Evolutionary conservation across 345 rosid genomes (phyloP), one percentile per base, ranked within the genome.

Genomic region (Bruguiera sexangula): DNA sequence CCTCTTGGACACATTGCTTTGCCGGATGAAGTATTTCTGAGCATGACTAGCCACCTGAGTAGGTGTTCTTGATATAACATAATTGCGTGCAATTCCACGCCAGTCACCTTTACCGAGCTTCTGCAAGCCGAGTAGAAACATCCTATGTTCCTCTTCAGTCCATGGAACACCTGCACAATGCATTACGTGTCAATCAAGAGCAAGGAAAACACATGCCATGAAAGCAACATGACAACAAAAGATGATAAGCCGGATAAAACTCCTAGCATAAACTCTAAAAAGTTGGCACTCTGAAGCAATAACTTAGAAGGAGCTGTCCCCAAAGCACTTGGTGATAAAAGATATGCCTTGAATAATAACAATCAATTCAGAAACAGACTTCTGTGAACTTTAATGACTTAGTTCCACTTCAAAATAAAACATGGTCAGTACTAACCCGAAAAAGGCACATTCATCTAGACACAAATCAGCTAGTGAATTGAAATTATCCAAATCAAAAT

Each of bases 1-100:
- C 63, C 80, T 72, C 63, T 76, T 68, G 3, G 80, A 77, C n/a
- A 68, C 63, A 53, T 77, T 77, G 69, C 70, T 77, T 58, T 76
- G 80, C 73, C 83, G 51, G 53, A 73, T 59, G 60, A 80, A 80
- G 48, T 61, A 76, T 52, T 80, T 80, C 48, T 80, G 83, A 1
- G 80, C 83, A 73, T 80, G 80, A 53, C 82, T 79, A 26, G 82
- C 82, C 37, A 79, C 70, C 60, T 79, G 82, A 8, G 62, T 64
- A 46, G 78, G 83, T 6, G 83, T 76, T 57, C 67, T 76, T 13
- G 80, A 65, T 26, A 50, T 48, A 57, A 80, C 80, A 66, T 32
- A 76, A 32, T 52, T 52, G 30, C 74, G 74, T 3, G 83, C 68
- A 57, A 80, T 73, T 31, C 70, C 69, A 32, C 74, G 79, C 83